Conservation (phyloP, 371 early-diverging fungal species). For the Furculomyces boomerangus region DNA sequence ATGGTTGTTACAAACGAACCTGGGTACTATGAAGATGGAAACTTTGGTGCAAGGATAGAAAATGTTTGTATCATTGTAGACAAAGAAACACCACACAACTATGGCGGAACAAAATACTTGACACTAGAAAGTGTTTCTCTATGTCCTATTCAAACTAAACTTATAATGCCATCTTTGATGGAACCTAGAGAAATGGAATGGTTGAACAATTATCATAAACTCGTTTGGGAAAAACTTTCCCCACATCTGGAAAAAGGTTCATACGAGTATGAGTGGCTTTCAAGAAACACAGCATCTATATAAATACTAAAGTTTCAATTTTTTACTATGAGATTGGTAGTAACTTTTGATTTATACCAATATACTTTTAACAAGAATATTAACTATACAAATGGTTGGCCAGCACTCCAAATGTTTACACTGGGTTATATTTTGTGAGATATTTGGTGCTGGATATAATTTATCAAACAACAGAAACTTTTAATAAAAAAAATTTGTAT, state of each 20-base stretch:
- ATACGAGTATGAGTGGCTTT: slow-evolving; percentile 56
- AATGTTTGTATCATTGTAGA: slow-evolving; percentile 57
- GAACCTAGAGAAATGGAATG: slow-evolving; percentile 54
- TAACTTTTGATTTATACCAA: too few relatives aligned
- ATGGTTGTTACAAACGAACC: slow-evolving; percentile 96
- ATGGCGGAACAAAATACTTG: slow-evolving; percentile 56
- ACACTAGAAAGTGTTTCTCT: slow-evolving; percentile 87
- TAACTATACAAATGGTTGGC: too few relatives aligned
- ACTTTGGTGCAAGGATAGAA: slow-evolving; percentile 98
- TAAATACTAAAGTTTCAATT: too few relatives aligned
- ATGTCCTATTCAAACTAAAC: slow-evolving; percentile 36
- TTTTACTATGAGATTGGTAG: too few relatives aligned
- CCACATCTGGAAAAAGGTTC: slow-evolving; percentile 47
- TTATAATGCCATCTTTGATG: slow-evolving; percentile 49
- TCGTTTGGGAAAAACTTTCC: slow-evolving; percentile 49
- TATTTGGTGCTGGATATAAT: too few relatives aligned
- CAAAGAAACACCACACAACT: slow-evolving; percentile 43
- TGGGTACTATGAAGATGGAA: slow-evolving; percentile 94
- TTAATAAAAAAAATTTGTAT: too few relatives aligned
- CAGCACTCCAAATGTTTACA: too few relatives aligned
- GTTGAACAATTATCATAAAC: slow-evolving; percentile 70
- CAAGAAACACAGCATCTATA: slow-evolving; percentile 36
- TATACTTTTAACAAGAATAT: too few relatives aligned
- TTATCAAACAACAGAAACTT: too few relatives aligned
- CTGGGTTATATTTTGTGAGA: too few relatives aligned